A percentile compares a stretch with the other conserved stretches of the same genome.
Conservation (phyloP, 305 asterid genomes). For the Rubia occidens region DNA sequence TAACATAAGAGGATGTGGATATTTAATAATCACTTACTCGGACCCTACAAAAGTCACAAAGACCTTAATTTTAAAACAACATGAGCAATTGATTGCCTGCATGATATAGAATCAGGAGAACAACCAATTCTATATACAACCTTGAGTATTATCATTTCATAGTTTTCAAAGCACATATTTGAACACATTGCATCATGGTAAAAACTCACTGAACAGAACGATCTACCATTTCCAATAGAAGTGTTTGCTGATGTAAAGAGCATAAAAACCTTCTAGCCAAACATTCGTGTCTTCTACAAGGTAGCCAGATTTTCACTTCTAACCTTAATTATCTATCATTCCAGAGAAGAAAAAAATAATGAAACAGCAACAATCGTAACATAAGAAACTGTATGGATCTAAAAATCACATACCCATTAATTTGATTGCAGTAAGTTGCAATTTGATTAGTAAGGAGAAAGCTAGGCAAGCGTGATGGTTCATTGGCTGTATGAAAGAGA, state of each 20-base stretch:
- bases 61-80: no score
- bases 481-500: constrained; percentile 78
- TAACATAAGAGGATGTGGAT: background rate
- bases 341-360: background rate
- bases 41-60: background rate
- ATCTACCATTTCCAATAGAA: background rate
- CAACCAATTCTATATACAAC: background rate
- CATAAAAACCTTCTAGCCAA: background rate
- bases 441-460: constrained; percentile 84
- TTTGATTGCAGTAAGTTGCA: constrained; percentile 88
- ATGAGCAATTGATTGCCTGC: no score
- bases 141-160: background rate
- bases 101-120: background rate
- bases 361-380: background rate
- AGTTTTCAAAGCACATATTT: background rate
- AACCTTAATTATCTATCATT: background rate
- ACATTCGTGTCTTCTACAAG: background rate
- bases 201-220: background rate
- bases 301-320: constrained; percentile 1
- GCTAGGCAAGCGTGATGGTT: constrained; percentile 91
- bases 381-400: background rate
- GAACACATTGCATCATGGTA: no score
- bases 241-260: background rate
- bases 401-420: constrained; percentile 56
- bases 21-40: no score